Conservation (phyloP, 768 basidiomycete genomes). For the Gloeophyllum trabeum region DNA sequence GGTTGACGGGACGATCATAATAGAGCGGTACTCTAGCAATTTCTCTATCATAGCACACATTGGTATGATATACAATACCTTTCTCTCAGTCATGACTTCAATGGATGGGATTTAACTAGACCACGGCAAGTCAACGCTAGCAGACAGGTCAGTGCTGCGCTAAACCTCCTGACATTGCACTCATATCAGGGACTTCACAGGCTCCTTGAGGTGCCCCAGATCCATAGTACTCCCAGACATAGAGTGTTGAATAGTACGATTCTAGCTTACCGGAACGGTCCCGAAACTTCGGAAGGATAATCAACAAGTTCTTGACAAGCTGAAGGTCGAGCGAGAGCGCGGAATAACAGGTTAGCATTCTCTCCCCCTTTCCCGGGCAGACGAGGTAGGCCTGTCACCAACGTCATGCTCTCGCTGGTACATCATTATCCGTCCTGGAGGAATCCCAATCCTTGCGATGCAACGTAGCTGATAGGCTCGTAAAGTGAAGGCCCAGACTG, state of each 20-base stretch:
- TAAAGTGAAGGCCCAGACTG: constrained; percentile 91
- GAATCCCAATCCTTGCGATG: background rate
- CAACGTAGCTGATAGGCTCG: background rate
- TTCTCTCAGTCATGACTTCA: background rate
- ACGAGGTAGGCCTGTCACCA: too few species aligned
- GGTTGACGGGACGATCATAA: background rate
- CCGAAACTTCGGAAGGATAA: constrained; percentile 54
- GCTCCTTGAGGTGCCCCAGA: constrained; percentile 54
- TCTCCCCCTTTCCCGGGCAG: background rate
- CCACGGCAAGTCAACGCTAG: constrained; percentile 93
- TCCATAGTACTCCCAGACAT: constrained; percentile 1
- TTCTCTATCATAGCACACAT: constrained; percentile 98
- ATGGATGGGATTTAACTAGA: constrained; percentile 30
- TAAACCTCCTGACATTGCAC: constrained; percentile 1
- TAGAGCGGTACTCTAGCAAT: constrained; percentile 38
- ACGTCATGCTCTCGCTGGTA: too few species aligned
- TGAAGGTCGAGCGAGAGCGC: constrained; percentile 94
- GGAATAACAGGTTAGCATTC: constrained; percentile 75
- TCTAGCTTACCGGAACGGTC: constrained; percentile 83
- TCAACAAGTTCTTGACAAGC: constrained; percentile 81
- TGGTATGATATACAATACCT: constrained; percentile 32
- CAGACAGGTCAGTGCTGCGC: constrained; percentile 52
- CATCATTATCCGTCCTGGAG: too few species aligned
- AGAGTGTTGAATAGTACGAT: constrained; percentile 9
- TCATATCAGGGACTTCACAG: constrained; percentile 21